These are phyloP conservation scores for Tausonia pullulans DNA, from an alignment of 1,284 basidiomycete species.

Conservation along the genomic window DNA sequence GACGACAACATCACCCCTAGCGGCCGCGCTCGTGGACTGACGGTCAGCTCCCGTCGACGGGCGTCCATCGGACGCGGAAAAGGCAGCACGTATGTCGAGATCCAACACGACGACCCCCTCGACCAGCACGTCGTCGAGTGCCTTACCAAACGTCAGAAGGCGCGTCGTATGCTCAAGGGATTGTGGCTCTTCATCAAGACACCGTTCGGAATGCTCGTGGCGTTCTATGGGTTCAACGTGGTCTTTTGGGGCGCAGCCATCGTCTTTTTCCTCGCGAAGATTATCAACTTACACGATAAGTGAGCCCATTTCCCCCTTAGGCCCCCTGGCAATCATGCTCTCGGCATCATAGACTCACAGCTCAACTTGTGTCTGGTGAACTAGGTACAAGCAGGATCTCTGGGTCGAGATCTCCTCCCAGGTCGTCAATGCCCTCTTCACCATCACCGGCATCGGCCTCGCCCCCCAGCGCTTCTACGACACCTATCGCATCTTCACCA, in stretches of 20 bases:
- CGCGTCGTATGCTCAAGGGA: constrained; percentile 52
- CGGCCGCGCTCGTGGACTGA: too few relatives aligned
- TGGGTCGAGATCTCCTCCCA: constrained; percentile 64
- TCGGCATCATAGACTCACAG: not conserved
- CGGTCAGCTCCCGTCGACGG: too few relatives aligned
- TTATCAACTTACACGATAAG: constrained; percentile 56
- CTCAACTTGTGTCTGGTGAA: constrained; percentile 28
- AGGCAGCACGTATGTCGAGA: not conserved
- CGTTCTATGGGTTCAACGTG: constrained; percentile 62
- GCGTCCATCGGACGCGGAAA: too few relatives aligned
- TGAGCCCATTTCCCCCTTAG: constrained; percentile 14
- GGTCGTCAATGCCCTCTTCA: constrained; percentile 59
- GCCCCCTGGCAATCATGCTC: constrained; percentile 25
- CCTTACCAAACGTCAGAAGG: constrained; percentile 52
- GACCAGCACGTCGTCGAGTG: constrained; percentile 71
- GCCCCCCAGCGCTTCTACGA: constrained; percentile 65
- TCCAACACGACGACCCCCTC: constrained; percentile 44
- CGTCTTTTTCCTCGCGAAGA: constrained; percentile 58
- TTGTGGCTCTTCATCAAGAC: constrained; percentile 78
- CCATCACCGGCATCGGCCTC: constrained; percentile 49
- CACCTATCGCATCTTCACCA: constrained; percentile 61
- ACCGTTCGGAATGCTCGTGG: constrained; percentile 51
- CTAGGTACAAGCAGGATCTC: constrained; percentile 13
- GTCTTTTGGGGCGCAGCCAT: constrained; percentile 64
- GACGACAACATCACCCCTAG: too few relatives aligned